Conservation (phyloP, 179 eudicot species). For the Heliamphora pulchella region DNA sequence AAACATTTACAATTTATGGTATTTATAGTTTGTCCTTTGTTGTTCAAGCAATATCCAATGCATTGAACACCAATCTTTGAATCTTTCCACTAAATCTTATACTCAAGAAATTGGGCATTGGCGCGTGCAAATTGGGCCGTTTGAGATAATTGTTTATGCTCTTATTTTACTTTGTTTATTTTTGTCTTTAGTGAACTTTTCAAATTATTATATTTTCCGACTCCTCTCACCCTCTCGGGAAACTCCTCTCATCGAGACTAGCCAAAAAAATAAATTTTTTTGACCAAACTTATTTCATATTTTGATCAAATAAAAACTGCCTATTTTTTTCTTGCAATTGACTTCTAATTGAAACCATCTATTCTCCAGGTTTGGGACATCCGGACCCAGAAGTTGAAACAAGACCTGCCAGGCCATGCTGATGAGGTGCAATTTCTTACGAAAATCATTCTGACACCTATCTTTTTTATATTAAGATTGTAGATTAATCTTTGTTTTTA, state of each 20-base stretch:
- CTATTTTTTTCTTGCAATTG: neutral
- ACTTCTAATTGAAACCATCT: neutral
- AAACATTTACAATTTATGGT: neutral
- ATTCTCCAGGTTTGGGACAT: slow-evolving; percentile 76
- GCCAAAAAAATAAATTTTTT: no score
- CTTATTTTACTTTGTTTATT: no score
- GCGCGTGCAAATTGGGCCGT: no score
- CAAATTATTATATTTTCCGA: no score
- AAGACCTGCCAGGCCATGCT: slow-evolving; percentile 92
- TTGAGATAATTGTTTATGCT: no score
- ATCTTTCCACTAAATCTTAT: neutral
- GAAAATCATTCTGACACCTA: neutral
- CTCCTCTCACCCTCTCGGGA: no score
- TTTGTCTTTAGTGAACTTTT: no score
- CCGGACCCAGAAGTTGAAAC: slow-evolving; percentile 74
- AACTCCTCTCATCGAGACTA: no score
- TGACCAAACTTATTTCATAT: no score
- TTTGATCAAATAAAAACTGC: no score
- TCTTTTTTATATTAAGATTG: neutral
- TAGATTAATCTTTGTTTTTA: neutral
- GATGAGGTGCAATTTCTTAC: slow-evolving; percentile 55
- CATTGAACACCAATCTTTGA: neutral
- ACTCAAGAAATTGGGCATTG: no score
- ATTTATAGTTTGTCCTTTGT: neutral
- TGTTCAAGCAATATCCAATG: neutral